phyloP scores from a whole-genome alignment of 768 basidiomycete genomes.

The Favolaschia claudopus region DNA sequence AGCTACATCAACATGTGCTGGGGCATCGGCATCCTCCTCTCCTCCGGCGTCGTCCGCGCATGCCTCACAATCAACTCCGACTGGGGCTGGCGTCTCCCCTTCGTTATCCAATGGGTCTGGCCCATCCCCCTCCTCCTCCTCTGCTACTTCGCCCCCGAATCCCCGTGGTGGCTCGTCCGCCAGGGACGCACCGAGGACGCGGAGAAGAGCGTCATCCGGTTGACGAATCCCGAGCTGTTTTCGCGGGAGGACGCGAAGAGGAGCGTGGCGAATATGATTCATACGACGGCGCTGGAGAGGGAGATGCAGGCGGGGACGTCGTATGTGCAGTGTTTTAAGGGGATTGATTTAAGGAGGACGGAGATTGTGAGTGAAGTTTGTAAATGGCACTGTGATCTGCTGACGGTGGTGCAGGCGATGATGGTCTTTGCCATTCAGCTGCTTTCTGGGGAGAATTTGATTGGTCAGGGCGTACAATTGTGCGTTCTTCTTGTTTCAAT shows the following conservation, averaged over 20 bases:
- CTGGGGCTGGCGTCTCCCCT: slow-evolving; percentile 35
- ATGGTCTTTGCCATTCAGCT: slow-evolving; percentile 36
- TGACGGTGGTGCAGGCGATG: slow-evolving; percentile 21
- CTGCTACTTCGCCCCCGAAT: slow-evolving; percentile 27
- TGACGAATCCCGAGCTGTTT: slow-evolving; percentile 24
- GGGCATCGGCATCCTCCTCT: slow-evolving; percentile 30
- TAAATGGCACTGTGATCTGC: not conserved
- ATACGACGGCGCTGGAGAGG: slow-evolving; percentile 31
- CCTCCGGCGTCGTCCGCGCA: slow-evolving; percentile 29
- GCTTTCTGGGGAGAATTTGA: slow-evolving; percentile 30
- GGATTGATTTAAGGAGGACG: slow-evolving; percentile 28
- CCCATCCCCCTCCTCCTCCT: slow-evolving; percentile 26
- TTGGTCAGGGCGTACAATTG: slow-evolving; percentile 34
- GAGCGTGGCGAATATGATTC: slow-evolving; percentile 32
- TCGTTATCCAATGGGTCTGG: slow-evolving; percentile 34
- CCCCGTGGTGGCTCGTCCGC: slow-evolving; percentile 33
- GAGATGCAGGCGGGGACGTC: slow-evolving; percentile 29
- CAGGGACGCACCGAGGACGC: slow-evolving; percentile 28
- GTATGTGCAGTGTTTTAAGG: slow-evolving; percentile 30
- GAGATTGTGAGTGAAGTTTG: slow-evolving; percentile 25
- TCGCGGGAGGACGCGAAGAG: slow-evolving; percentile 25
- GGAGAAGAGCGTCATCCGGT: slow-evolving; percentile 21
- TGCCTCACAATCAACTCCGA: slow-evolving; percentile 26
- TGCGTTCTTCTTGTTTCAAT: not conserved
- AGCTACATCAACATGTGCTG: slow-evolving; percentile 34